Percentiles rank a stretch among this genome's conserved stretches.
phyloP scores from a whole-genome alignment of 495 filamentous ascomycete species.

The Trichoderma asperelloides region DNA sequence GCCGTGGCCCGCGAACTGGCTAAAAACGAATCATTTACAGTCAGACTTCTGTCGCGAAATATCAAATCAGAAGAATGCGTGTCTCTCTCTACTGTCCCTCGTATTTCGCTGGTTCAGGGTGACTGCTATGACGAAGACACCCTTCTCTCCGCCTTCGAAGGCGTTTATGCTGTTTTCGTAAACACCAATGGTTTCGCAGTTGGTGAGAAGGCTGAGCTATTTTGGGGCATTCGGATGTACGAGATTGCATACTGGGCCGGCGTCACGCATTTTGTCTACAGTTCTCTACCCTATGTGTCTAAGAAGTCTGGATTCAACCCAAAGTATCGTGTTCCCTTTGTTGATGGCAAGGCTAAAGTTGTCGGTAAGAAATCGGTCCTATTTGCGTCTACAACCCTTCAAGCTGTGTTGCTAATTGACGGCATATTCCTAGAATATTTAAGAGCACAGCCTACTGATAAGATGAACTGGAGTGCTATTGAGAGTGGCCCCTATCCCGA shows the following conservation, averaged over 20 bases:
- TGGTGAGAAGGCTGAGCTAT: slow-evolving; percentile 35
- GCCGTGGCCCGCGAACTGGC: slow-evolving; percentile 7
- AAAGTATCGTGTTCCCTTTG: slow-evolving; percentile 29
- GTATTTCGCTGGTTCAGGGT: slow-evolving; percentile 29
- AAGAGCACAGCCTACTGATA: slow-evolving; percentile 16
- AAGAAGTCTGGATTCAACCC: slow-evolving; percentile 26
- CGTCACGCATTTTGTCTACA: slow-evolving; percentile 33
- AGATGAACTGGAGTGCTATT: slow-evolving; percentile 27
- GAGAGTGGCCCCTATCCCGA: slow-evolving; percentile 24
- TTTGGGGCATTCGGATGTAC: slow-evolving; percentile 35
- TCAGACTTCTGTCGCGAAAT: slow-evolving; percentile 4
- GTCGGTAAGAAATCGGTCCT: slow-evolving; percentile 14
- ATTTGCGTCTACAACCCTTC: background rate
- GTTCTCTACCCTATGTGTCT: slow-evolving; percentile 21
- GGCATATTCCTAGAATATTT: slow-evolving; percentile 23
- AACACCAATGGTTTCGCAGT: slow-evolving; percentile 36
- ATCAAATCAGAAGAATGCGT: slow-evolving; percentile 1
- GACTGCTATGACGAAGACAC: slow-evolving; percentile 24
- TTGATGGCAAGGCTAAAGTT: slow-evolving; percentile 34
- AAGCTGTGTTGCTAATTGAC: background rate
- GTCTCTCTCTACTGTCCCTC: slow-evolving; percentile 16
- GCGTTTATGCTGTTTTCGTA: slow-evolving; percentile 26
- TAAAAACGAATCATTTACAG: slow-evolving; percentile 1
- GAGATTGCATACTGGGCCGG: slow-evolving; percentile 30
- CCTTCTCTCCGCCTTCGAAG: slow-evolving; percentile 27